These are phyloP conservation scores for Rhinocladiella similis DNA, from an alignment of 2,329 filamentous ascomycete genomes.

Conservation along the genomic window DNA sequence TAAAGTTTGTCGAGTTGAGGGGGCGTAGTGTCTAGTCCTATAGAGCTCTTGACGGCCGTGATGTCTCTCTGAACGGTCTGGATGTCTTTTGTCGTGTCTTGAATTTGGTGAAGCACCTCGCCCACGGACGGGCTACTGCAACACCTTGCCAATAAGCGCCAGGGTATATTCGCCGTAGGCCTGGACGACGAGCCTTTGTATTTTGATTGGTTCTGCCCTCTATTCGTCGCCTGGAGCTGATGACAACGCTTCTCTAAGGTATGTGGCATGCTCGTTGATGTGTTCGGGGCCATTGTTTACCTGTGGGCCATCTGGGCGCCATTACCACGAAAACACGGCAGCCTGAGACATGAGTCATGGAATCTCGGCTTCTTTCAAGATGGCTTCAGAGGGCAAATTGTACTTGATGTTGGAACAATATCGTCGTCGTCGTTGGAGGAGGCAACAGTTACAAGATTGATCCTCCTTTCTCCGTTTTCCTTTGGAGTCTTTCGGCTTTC, in stretches of 20 bases:
- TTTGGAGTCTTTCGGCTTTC: too few species aligned
- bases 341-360: too few species aligned
- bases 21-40: conserved; percentile 4
- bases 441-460: too few species aligned
- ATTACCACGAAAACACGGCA: conserved; percentile 14
- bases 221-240: conserved; percentile 6
- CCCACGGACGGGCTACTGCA: conserved; percentile 3
- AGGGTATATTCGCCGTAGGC: conserved; percentile 3
- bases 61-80: conserved; percentile 9
- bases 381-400: too few species aligned
- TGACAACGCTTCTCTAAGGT: conserved; percentile 10
- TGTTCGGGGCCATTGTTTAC: conserved; percentile 14
- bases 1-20: conserved; percentile 2
- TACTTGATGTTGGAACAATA: too few species aligned
- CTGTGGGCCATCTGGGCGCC: conserved; percentile 9
- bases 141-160: conserved; percentile 6
- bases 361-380: too few species aligned
- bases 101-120: conserved; percentile 1
- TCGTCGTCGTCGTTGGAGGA: too few species aligned
- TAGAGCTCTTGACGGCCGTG: conserved; percentile 8
- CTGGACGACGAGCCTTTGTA: conserved; percentile 2
- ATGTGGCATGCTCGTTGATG: conserved; percentile 14
- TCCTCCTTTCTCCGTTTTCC: too few species aligned
- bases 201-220: conserved; percentile 10
- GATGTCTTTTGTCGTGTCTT: conserved; percentile 8